Evolutionary conservation across 305 asterid genomes (phyloP).

Genomic region (Andrographis paniculata): DNA sequence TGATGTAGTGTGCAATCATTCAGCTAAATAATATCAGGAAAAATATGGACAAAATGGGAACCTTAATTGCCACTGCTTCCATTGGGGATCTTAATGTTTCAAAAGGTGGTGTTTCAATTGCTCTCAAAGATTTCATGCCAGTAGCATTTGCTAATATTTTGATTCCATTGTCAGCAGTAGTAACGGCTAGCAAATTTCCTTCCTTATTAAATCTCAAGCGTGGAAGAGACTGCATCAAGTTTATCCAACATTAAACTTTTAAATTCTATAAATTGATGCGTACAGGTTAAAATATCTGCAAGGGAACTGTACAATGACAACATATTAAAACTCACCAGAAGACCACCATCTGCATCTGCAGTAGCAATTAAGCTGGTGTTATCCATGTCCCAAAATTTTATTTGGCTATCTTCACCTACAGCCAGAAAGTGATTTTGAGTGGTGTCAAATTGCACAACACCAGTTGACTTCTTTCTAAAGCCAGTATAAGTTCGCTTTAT

Average conservation of each 20-base stretch:
- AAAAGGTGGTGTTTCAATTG: slow-evolving; percentile 66
- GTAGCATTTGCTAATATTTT: slow-evolving; percentile 45
- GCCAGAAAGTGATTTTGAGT: slow-evolving; percentile 81
- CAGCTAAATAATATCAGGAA: slow-evolving; percentile 14
- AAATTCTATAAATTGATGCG: not conserved
- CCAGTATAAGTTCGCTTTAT: slow-evolving; percentile 76
- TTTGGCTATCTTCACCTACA: slow-evolving; percentile 76
- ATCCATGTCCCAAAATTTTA: slow-evolving; percentile 92
- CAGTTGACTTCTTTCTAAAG: slow-evolving; percentile 57
- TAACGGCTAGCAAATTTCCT: slow-evolving; percentile 50
- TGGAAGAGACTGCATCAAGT: slow-evolving; percentile 64
- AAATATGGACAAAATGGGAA: slow-evolving; percentile 21
- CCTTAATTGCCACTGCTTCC: slow-evolving; percentile 83
- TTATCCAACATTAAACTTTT: slow-evolving; percentile 14
- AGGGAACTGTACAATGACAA: not conserved
- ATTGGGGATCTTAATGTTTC: slow-evolving; percentile 74
- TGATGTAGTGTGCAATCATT: slow-evolving; percentile 13
- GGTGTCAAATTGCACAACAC: slow-evolving; percentile 83
- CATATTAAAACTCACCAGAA: slow-evolving; percentile 32
- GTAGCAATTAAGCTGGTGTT: slow-evolving; percentile 43
- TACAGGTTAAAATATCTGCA: not conserved
- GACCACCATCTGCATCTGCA: slow-evolving; percentile 47
- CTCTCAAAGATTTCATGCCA: slow-evolving; percentile 72
- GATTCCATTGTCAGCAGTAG: slow-evolving; percentile 55
- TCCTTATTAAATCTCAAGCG: slow-evolving; percentile 56